Conservation (phyloP, 768 basidiomycete genomes). For the Ramaria rubella region DNA sequence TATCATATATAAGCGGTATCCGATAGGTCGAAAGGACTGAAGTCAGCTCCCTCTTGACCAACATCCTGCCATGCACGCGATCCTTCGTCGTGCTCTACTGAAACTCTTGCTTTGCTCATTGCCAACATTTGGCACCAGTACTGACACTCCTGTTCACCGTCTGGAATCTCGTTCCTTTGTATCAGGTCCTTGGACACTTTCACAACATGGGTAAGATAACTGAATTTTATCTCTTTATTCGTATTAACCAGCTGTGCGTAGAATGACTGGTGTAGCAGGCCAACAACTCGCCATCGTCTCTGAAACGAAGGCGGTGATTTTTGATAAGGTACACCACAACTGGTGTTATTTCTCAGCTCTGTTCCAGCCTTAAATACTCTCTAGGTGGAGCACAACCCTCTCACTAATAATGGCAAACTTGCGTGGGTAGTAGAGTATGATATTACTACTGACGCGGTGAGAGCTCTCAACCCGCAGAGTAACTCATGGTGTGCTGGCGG, state of each 20-base stretch:
- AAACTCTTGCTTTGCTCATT: neutral
- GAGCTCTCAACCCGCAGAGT: constrained; percentile 3
- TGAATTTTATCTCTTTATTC: neutral
- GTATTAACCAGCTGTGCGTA: neutral
- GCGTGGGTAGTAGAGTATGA: constrained; percentile 10
- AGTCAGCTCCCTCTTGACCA: neutral
- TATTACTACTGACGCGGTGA: constrained; percentile 1
- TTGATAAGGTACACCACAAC: neutral
- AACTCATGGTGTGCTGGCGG: constrained; percentile 11
- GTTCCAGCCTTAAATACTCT: neutral
- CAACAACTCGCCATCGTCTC: constrained; percentile 8
- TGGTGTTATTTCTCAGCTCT: neutral
- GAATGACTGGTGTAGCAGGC: constrained; percentile 5
- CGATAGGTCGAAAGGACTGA: no score
- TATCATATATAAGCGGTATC: no score
- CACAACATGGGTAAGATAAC: neutral
- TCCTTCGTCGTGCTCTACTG: neutral
- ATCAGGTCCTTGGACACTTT: neutral
- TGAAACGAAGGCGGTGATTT: constrained; percentile 7
- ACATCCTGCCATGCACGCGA: neutral
- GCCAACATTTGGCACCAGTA: neutral
- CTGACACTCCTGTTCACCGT: neutral
- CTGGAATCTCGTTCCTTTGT: neutral
- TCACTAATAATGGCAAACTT: neutral
- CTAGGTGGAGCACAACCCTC: constrained; percentile 10